Evolutionary conservation across 2,329 filamentous ascomycete species (phyloP).

Genomic region (Drechslerella dactyloides): DNA sequence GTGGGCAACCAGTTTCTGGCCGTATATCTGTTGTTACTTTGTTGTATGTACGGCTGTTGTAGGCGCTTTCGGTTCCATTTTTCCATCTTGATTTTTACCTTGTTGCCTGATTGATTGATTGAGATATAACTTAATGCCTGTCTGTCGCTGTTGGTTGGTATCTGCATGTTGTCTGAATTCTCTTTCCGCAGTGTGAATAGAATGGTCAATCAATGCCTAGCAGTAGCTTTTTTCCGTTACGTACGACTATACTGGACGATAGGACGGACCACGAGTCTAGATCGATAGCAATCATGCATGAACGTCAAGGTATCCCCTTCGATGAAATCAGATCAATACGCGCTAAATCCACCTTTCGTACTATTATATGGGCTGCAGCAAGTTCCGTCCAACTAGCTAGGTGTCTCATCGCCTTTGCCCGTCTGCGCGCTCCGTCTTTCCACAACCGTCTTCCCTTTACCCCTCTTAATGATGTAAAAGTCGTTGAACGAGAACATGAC

Average conservation of each 20-base stretch:
- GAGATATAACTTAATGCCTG: neutral
- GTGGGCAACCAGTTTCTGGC: neutral
- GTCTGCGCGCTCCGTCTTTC: conserved; percentile 47
- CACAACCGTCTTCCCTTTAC: conserved; percentile 56
- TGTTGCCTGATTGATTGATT: neutral
- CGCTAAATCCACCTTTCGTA: conserved; percentile 8
- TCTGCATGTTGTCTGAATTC: conserved; percentile 3
- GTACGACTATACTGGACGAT: neutral
- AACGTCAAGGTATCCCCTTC: neutral
- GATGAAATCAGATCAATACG: neutral
- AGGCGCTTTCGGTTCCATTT: conserved; percentile 11
- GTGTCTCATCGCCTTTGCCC: conserved; percentile 33
- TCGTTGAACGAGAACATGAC: conserved; percentile 99
- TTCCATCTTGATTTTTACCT: neutral
- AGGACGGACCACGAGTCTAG: too few relatives aligned
- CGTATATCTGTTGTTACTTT: conserved; percentile 2
- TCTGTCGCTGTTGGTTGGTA: neutral
- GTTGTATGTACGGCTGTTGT: conserved; percentile 1
- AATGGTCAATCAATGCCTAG: conserved; percentile 25
- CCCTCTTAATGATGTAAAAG: conserved; percentile 75
- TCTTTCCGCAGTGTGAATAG: conserved; percentile 19
- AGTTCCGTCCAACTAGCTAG: neutral
- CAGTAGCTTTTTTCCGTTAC: neutral
- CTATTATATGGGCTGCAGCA: neutral
- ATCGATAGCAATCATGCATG: neutral